Conservation (phyloP, 306 rosid species). For the Cyclanthera cordifolia region DNA sequence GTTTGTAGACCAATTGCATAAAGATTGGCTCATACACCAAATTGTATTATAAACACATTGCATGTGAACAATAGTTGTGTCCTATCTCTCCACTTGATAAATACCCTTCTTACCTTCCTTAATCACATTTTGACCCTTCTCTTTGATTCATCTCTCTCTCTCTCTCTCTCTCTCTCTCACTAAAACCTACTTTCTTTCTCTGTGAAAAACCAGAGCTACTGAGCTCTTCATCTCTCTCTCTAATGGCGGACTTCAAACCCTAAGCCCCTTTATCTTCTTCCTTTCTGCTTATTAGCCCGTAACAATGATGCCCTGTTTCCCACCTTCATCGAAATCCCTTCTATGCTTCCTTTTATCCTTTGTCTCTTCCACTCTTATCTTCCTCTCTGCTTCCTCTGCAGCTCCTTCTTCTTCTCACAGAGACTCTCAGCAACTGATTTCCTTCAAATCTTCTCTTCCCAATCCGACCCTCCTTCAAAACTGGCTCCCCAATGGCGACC, state of each 20-base stretch:
- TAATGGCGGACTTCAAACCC: slow-evolving; percentile 49
- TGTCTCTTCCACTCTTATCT: neutral
- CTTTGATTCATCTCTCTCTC: neutral
- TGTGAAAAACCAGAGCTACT: slow-evolving; percentile 19
- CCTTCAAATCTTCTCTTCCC: slow-evolving; percentile 53
- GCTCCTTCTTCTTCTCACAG: slow-evolving; percentile 14
- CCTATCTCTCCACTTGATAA: slow-evolving; percentile 45
- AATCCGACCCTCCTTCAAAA: slow-evolving; percentile 27
- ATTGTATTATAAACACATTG: slow-evolving; percentile 39
- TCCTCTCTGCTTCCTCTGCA: neutral
- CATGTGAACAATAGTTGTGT: slow-evolving; percentile 74
- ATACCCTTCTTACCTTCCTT: slow-evolving; percentile 60
- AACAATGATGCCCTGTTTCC: slow-evolving; percentile 16
- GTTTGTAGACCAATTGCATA: no score
- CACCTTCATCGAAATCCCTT: slow-evolving; percentile 11
- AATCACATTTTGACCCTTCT: slow-evolving; percentile 44
- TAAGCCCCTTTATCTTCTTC: neutral
- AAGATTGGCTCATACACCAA: no score
- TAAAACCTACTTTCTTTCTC: slow-evolving; percentile 2
- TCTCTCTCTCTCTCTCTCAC: neutral
- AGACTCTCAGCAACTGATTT: slow-evolving; percentile 36
- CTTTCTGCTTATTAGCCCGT: neutral
- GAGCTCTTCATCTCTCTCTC: slow-evolving; percentile 25
- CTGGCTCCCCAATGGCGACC: slow-evolving; percentile 54
- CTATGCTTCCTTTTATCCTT: neutral